A percentile compares a stretch with the other conserved stretches of the same genome.
phyloP scores from a whole-genome alignment of 169 alveolate genomes.

The Eimeria necatrix region DNA sequence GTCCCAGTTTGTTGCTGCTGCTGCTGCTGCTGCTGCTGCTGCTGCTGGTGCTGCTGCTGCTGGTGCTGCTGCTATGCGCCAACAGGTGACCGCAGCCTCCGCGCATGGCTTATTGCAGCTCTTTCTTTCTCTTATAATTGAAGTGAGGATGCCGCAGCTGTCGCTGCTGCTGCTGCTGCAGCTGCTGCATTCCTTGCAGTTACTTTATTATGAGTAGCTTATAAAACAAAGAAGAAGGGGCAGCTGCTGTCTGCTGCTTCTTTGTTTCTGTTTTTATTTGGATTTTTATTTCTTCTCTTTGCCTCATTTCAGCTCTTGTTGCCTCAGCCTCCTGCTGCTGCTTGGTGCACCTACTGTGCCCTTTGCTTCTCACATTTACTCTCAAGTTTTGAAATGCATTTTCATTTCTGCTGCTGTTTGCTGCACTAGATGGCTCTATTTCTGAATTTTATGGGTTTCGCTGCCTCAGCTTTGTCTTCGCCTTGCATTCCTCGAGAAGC shows the following conservation, averaged over 20 bases:
- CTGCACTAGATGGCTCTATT: background rate
- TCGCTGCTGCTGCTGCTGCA: too few species aligned
- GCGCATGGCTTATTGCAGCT: background rate
- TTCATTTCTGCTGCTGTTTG: background rate
- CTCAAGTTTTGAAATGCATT: background rate
- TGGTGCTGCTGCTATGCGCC: background rate
- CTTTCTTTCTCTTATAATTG: background rate
- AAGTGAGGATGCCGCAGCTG: background rate
- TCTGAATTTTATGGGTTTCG: background rate
- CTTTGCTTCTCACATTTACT: background rate
- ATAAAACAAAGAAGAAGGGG: background rate
- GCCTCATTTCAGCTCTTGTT: background rate
- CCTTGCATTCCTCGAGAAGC: conserved; percentile 1
- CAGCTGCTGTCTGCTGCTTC: background rate
- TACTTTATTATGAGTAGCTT: too few species aligned
- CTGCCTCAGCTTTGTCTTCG: conserved; percentile 17
- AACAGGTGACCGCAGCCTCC: background rate
- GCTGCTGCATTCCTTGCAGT: too few species aligned
- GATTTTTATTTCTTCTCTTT: background rate
- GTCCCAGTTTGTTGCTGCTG: background rate
- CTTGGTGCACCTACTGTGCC: background rate
- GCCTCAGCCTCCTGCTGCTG: background rate
- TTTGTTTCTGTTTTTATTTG: background rate
- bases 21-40: conserved; percentile 23
- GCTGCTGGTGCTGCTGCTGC: conserved; percentile 15